Percentiles rank a stretch among this genome's conserved stretches.
Evolutionary conservation across 345 rosid species (phyloP).

Genomic region (Brassica rapa): DNA sequence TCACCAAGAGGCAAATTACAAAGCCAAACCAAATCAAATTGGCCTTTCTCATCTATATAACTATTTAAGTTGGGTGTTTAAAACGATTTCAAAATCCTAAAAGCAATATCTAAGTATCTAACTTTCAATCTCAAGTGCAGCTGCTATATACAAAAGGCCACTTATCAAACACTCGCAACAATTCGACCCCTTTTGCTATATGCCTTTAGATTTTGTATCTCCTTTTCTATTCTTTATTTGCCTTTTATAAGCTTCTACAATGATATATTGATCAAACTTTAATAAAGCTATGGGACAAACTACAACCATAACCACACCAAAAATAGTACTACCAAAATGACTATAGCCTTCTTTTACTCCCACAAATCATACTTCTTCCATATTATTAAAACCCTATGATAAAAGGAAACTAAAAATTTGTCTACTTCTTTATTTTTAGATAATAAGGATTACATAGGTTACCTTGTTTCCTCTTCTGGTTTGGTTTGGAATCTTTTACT

Average conservation of each 20-base stretch:
- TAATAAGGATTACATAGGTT: neutral
- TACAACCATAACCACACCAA: conserved; percentile 41
- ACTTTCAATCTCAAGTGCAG: conserved; percentile 37
- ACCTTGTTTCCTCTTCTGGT: conserved; percentile 7
- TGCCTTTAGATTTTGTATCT: conserved; percentile 36
- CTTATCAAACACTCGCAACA: conserved; percentile 44
- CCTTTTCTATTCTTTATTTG: neutral
- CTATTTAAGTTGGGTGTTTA: neutral
- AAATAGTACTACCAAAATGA: conserved; percentile 36
- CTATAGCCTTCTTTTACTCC: conserved; percentile 33
- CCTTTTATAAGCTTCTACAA: conserved; percentile 31
- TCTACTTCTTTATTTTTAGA: neutral
- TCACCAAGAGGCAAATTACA: conserved; percentile 33
- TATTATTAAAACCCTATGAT: conserved; percentile 23
- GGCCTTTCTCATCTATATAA: conserved; percentile 24
- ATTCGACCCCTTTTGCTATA: conserved; percentile 45
- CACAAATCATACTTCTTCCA: conserved; percentile 25
- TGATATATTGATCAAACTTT: conserved; percentile 42
- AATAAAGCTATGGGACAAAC: conserved; percentile 50
- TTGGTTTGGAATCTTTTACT: conserved; percentile 1
- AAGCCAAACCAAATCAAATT: conserved; percentile 27
- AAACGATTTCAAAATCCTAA: conserved; percentile 14
- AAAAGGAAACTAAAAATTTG: neutral
- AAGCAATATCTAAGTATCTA: conserved; percentile 40
- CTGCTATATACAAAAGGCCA: conserved; percentile 32